Evolutionary conservation across 805 yeast genomes (phyloP).

Genomic region (Pichia membranifaciens): DNA sequence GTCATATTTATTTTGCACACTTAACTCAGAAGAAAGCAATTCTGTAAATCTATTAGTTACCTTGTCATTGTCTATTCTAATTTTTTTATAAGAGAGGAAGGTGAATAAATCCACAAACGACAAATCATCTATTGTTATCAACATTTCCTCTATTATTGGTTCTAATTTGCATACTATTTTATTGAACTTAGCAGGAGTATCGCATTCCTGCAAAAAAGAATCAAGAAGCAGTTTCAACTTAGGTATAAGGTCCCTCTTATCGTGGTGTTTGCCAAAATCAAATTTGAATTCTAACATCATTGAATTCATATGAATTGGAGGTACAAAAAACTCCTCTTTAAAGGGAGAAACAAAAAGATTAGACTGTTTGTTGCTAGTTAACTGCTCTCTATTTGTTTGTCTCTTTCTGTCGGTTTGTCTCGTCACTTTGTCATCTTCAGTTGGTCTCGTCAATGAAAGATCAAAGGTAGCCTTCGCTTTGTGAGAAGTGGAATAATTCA

Average conservation of each 20-base stretch:
- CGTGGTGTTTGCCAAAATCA: neutral
- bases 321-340: neutral
- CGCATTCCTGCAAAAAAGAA: neutral
- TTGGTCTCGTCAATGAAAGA: neutral
- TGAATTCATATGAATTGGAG: neutral
- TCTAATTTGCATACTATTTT: neutral
- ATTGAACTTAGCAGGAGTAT: neutral
- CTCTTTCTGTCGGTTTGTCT: no score
- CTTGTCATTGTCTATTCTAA: neutral
- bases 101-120: constrained; percentile 3
- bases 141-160: neutral
- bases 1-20: neutral
- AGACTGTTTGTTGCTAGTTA: no score
- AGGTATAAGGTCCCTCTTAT: neutral
- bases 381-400: no score
- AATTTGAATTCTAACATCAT: constrained; percentile 1
- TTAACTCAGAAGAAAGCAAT: neutral
- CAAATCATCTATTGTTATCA: neutral
- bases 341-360: neutral
- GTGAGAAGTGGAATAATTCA: neutral
- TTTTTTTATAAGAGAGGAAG: neutral
- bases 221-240: neutral
- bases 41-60: neutral
- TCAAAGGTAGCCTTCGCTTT: neutral
- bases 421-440: neutral